These are phyloP conservation scores for Xylariaceae sp. DNA, from an alignment of 2,329 filamentous ascomycete species.

Conservation along the genomic window DNA sequence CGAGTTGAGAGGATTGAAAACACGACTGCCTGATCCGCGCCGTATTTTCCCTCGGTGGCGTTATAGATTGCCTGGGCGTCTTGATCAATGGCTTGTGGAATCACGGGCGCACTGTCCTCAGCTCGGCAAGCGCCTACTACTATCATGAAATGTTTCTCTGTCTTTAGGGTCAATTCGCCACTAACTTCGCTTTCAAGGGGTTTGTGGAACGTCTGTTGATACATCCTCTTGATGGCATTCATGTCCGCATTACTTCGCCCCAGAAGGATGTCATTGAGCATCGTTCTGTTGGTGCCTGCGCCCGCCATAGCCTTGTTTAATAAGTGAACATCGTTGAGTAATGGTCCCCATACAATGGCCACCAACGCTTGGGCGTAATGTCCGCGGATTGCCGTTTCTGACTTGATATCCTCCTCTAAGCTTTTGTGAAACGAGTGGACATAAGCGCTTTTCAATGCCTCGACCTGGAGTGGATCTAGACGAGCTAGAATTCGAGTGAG, in stretches of 20 bases:
- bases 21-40: slow-evolving; percentile 71
- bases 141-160: slow-evolving; percentile 78
- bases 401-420: slow-evolving; percentile 70
- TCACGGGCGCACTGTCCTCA: slow-evolving; percentile 73
- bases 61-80: slow-evolving; percentile 75
- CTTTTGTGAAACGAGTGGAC: slow-evolving; percentile 60
- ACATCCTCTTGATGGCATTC: slow-evolving; percentile 76
- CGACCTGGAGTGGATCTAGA: slow-evolving; percentile 75
- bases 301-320: slow-evolving; percentile 72
- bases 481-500: slow-evolving; percentile 67
- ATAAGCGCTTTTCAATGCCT: slow-evolving; percentile 64
- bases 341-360: slow-evolving; percentile 72
- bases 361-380: slow-evolving; percentile 68
- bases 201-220: slow-evolving; percentile 62
- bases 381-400: slow-evolving; percentile 66
- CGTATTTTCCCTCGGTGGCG: slow-evolving; percentile 68
- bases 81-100: slow-evolving; percentile 67
- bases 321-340: slow-evolving; percentile 69
- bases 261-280: slow-evolving; percentile 83
- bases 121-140: slow-evolving; percentile 69
- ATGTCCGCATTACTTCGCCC: slow-evolving; percentile 83
- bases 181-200: slow-evolving; percentile 69
- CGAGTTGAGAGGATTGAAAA: slow-evolving; percentile 73
- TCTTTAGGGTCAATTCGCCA: slow-evolving; percentile 80
- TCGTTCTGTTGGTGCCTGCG: slow-evolving; percentile 76